Evolutionary conservation across 2,329 filamentous ascomycete species (phyloP).

Genomic region (Rasamsonia emersonii): DNA sequence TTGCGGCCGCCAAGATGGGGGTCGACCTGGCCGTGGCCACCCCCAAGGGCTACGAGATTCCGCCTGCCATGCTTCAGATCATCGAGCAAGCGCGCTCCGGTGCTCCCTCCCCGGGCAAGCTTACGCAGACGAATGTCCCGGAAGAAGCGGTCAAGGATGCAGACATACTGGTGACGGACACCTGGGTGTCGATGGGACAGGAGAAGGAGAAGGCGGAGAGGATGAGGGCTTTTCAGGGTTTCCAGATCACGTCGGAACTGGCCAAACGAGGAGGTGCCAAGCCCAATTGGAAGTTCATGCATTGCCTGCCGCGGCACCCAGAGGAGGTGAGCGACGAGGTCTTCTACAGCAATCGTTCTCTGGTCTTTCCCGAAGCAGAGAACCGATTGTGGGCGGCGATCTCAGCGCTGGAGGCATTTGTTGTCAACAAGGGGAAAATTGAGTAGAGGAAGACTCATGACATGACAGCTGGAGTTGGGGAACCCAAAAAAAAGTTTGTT

Average conservation of each 20-base stretch:
- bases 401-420: slow-evolving; percentile 77
- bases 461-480: background rate
- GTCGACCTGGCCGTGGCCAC: slow-evolving; percentile 81
- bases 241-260: slow-evolving; percentile 82
- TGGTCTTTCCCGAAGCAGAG: slow-evolving; percentile 91
- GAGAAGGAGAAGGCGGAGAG: slow-evolving; percentile 73
- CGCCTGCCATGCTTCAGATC: slow-evolving; percentile 60
- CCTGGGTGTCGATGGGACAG: slow-evolving; percentile 98
- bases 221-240: slow-evolving; percentile 74
- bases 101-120: slow-evolving; percentile 52
- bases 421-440: slow-evolving; percentile 88
- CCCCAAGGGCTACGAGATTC: slow-evolving; percentile 75
- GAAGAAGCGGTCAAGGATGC: slow-evolving; percentile 79
- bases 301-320: slow-evolving; percentile 83
- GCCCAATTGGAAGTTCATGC: slow-evolving; percentile 93
- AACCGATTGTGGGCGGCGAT: slow-evolving; percentile 90
- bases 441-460: slow-evolving; percentile 6
- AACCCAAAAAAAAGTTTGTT: slow-evolving; percentile 1
- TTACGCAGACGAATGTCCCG: slow-evolving; percentile 68
- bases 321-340: slow-evolving; percentile 94
- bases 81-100: slow-evolving; percentile 57
- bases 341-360: slow-evolving; percentile 74
- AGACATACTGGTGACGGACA: slow-evolving; percentile 89
- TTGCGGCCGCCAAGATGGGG: slow-evolving; percentile 78
- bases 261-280: slow-evolving; percentile 80